These are phyloP conservation scores for Lactarius psammicola DNA, from an alignment of 768 basidiomycete species.

Conservation along the genomic window DNA sequence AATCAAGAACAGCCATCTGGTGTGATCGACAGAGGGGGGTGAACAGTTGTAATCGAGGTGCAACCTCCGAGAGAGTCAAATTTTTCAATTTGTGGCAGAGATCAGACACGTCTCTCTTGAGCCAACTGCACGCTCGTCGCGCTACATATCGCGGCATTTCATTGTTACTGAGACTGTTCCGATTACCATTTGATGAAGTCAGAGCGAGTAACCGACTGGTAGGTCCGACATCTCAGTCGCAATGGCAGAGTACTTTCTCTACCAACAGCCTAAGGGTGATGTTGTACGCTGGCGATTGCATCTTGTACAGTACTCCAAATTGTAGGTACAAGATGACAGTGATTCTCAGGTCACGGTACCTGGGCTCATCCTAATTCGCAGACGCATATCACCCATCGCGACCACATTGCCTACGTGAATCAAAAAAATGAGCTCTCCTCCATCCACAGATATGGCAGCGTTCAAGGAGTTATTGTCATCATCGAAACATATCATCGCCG, in stretches of 20 bases:
- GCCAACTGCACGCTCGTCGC: neutral
- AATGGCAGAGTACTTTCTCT: neutral
- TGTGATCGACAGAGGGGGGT: neutral
- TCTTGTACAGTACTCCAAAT: neutral
- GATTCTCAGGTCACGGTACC: neutral
- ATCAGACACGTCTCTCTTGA: neutral
- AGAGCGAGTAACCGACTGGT: neutral
- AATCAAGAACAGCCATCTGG: neutral
- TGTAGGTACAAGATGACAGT: neutral
- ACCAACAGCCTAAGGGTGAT: neutral
- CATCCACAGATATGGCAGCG: constrained; percentile 17
- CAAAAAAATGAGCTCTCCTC: neutral
- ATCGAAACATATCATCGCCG: constrained; percentile 41
- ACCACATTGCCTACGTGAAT: neutral
- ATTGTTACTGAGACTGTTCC: neutral
- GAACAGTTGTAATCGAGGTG: neutral
- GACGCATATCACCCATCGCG: neutral
- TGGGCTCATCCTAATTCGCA: neutral
- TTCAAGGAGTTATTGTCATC: constrained; percentile 17
- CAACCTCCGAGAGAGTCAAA: neutral
- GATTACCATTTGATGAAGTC: neutral
- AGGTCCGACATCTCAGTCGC: neutral
- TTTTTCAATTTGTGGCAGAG: neutral
- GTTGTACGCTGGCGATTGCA: neutral
- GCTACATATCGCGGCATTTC: neutral